Evolutionary conservation across 2,329 filamentous ascomycete genomes (phyloP), one percentile per base, ranked within the genome.

Genomic region (Sarocladium kiliense): DNA sequence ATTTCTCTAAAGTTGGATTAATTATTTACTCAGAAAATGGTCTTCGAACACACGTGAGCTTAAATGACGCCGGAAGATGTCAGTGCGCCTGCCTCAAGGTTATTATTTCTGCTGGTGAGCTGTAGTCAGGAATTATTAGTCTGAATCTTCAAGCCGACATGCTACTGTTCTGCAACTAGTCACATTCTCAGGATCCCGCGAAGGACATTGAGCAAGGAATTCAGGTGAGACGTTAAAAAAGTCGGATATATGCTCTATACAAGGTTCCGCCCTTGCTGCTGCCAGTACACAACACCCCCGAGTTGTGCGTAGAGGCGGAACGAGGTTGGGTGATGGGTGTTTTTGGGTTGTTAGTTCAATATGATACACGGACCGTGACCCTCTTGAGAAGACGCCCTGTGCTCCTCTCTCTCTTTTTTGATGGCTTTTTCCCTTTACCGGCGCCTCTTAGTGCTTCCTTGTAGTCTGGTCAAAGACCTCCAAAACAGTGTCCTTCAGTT

Each of bases 401-500:
- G 25, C 44, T 27, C 44, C 27, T 14, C 44, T 47, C 25, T 47
- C 21, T 27, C 27, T 32, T 47, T 47, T 47, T 12, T 3, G 4
- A 18, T 23, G 41, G 21, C 10, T 34, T 34, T 34, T 6, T n/a
- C 27, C n/a, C n/a, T 36, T 51, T 36, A 3, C 12, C 18, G 10
- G 26, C 12, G 12, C 21, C 32, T n/a, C 21, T 65, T 59, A 73
- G 56, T 63, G 64, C 62, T 66, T 69, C 19, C 61, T 63, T 9
- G 67, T 60, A 9, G 69, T 62, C 59, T 71, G 60, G 56, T 74
- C 68, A 56, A 75, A 74, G 23, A 69, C 68, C 45, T 75, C 69
- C 1, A 76, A 58, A 19, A 75, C 69, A 23, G 66, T 68, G 49
- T 74, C 72, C 64, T 72, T 74, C 26, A 74, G 60, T 32, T 62